A percentile compares a stretch with the other conserved stretches of the same genome.
These are phyloP conservation scores for Cutaneotrichosporon mucoides DNA, from an alignment of 1,284 basidiomycete species.

Conservation along the genomic window DNA sequence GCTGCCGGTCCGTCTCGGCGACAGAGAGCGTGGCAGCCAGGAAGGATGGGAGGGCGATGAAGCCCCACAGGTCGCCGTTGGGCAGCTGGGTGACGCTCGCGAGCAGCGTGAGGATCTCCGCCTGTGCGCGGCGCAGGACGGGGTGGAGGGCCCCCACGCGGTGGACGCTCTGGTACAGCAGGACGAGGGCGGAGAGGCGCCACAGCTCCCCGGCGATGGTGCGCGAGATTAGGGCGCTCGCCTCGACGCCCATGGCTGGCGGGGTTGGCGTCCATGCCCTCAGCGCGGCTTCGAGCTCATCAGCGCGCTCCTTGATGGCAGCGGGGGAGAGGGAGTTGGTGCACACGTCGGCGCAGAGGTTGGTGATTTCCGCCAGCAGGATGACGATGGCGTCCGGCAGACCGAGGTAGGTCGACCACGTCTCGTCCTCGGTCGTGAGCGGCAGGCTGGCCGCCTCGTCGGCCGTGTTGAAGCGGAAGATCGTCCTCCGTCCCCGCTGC, in stretches of 20 bases:
- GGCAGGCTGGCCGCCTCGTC: constrained; percentile 5
- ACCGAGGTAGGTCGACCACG: constrained; percentile 33
- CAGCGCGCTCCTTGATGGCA: constrained; percentile 21
- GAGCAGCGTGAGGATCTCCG: constrained; percentile 25
- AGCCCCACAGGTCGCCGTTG: constrained; percentile 27
- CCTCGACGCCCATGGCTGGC: neutral
- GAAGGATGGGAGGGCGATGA: constrained; percentile 30
- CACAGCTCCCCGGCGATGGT: constrained; percentile 30
- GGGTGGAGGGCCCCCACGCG: constrained; percentile 29
- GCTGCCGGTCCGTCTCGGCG: constrained; percentile 22
- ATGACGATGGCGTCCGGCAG: constrained; percentile 31
- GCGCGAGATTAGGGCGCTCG: constrained; percentile 24
- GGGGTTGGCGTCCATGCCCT: constrained; percentile 17
- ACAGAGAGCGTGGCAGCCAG: constrained; percentile 24
- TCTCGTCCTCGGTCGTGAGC: constrained; percentile 20
- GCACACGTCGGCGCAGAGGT: constrained; percentile 24
- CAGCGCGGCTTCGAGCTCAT: constrained; percentile 23
- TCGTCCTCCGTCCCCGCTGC: constrained; percentile 25
- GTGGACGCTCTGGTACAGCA: constrained; percentile 29
- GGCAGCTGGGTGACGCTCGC: constrained; percentile 25
- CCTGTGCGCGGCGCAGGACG: constrained; percentile 21
- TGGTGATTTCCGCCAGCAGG: constrained; percentile 30
- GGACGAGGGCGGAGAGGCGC: constrained; percentile 23
- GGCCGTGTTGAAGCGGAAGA: constrained; percentile 5
- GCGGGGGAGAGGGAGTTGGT: neutral